Evolutionary conservation across 176 grass and related monocot species (phyloP).

Genomic region (Musa beccarii): DNA sequence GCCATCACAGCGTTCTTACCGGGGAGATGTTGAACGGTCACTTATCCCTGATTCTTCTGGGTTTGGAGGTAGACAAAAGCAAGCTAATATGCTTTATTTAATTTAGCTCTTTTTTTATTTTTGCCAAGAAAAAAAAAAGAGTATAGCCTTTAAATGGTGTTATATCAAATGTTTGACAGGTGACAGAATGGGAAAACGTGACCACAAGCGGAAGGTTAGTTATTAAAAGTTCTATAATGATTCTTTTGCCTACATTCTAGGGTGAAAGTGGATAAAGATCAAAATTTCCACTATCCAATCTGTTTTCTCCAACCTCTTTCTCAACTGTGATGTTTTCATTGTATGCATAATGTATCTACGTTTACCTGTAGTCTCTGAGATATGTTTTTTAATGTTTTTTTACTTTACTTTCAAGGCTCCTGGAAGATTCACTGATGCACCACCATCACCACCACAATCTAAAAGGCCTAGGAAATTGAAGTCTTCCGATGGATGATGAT

Average conservation of each 20-base stretch:
- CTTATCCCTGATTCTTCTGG: conserved; percentile 55
- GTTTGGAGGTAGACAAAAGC: conserved; percentile 58
- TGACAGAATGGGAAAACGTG: conserved; percentile 71
- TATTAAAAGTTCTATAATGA: conserved; percentile 8
- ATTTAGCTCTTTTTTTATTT: conserved; percentile 2
- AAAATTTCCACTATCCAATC: conserved; percentile 1
- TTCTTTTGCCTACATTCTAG: not conserved
- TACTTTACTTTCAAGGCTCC: conserved; percentile 32
- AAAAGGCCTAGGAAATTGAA: conserved; percentile 89
- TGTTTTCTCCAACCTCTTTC: conserved; percentile 1
- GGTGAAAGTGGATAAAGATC: not conserved
- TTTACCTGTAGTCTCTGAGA: not conserved
- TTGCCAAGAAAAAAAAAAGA: not conserved
- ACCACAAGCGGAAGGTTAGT: conserved; percentile 93
- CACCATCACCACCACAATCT: conserved; percentile 72
- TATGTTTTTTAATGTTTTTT: conserved; percentile 2
- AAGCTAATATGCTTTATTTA: not conserved
- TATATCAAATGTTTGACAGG: conserved; percentile 38
- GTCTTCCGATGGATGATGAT: conserved; percentile 51
- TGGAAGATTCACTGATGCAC: conserved; percentile 71
- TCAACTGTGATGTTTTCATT: not conserved
- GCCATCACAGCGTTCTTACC: conserved; percentile 54
- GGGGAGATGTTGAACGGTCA: conserved; percentile 58
- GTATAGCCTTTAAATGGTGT: conserved; percentile 20
- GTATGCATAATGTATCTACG: not conserved